A percentile compares a stretch with the other conserved stretches of the same genome.
phyloP scores from a whole-genome alignment of 768 basidiomycete genomes.

The Xerocomus brunneocitrinus region DNA sequence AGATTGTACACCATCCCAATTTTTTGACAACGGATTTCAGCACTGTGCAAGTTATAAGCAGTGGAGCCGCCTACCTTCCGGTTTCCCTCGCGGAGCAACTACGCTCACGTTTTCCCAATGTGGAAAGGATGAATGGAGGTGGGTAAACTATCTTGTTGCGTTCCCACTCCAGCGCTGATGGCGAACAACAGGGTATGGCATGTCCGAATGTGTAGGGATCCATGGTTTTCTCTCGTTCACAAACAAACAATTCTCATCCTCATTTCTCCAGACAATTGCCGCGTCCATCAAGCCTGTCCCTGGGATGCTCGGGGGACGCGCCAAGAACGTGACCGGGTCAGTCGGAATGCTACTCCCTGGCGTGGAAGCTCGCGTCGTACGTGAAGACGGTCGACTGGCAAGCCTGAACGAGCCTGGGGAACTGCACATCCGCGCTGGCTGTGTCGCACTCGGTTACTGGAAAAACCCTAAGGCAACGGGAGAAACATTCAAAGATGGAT shows the following conservation, averaged over 20 bases:
- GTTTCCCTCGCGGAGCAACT: conserved; percentile 46
- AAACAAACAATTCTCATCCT: too few relatives aligned
- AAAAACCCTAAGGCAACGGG: conserved; percentile 42
- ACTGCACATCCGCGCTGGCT: conserved; percentile 52
- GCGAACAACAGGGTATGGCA: too few relatives aligned
- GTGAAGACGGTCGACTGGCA: conserved; percentile 54
- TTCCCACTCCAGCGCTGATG: too few relatives aligned
- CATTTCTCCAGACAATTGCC: conserved; percentile 44
- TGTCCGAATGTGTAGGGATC: too few relatives aligned
- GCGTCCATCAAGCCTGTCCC: conserved; percentile 22
- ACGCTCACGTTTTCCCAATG: conserved; percentile 31
- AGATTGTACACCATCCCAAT: too few relatives aligned
- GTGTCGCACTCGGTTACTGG: conserved; percentile 67
- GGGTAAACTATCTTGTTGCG: conserved; percentile 2
- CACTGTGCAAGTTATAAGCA: conserved; percentile 39
- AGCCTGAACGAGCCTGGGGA: conserved; percentile 60
- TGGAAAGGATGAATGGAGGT: conserved; percentile 45
- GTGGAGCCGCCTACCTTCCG: conserved; percentile 68
- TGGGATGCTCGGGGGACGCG: conserved; percentile 43
- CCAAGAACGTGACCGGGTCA: conserved; percentile 38
- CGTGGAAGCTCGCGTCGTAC: conserved; percentile 57
- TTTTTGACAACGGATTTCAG: conserved; percentile 26
- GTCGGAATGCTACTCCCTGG: conserved; percentile 61
- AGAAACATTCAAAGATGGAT: conserved; percentile 56
- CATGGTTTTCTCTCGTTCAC: too few relatives aligned